Evolutionary conservation across 2,329 filamentous ascomycete species (phyloP), one percentile per base, ranked within the genome.

Genomic region (Ophiostoma montium): DNA sequence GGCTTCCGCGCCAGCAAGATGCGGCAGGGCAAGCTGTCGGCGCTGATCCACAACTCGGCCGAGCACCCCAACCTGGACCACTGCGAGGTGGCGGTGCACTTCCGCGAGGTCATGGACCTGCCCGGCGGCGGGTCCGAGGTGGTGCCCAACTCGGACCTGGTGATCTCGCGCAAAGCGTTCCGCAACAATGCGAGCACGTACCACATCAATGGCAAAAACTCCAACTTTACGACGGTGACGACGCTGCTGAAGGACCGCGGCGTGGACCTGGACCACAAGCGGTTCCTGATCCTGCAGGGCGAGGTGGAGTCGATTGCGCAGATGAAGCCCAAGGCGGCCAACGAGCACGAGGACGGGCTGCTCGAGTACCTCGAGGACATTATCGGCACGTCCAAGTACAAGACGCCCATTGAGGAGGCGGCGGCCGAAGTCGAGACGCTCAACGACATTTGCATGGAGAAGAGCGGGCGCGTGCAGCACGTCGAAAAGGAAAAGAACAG

Each of bases 1-100:
- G 92, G 94, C 48, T 98, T 98, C 70, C 82, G 92, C 52, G 92
- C 92, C 38, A 96, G 90, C 72, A 98, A 98, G 68, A 98, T 98
- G 92, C 78, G 92, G 60, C 92, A 98, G 65, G 92, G 92, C 60
- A 98, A 98, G 68, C 88, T 98, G 44, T 98, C 92, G 1, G 92
- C 92, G 4, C 70, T 98, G 45, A 98, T 98, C 57, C 92, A 98
- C 68, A 98, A 96, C 63, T 96, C 92, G 12, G 89, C 88, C 1
- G 78, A 85, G 50, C 79, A 84, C 57, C 88, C 88, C 0, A 77
- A 95, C 58, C 68, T 98, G 18, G 86, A 94, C 44, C 81, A 82
- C 60, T 98, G 92, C 61, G 94, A 98, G 64, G 92, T 98, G 11
- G 86, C 94, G 50, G 94, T 98, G 4, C 86, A 95, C 63, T 98